phyloP scores from a whole-genome alignment of 495 filamentous ascomycete species.

The Neurospora sp. region DNA sequence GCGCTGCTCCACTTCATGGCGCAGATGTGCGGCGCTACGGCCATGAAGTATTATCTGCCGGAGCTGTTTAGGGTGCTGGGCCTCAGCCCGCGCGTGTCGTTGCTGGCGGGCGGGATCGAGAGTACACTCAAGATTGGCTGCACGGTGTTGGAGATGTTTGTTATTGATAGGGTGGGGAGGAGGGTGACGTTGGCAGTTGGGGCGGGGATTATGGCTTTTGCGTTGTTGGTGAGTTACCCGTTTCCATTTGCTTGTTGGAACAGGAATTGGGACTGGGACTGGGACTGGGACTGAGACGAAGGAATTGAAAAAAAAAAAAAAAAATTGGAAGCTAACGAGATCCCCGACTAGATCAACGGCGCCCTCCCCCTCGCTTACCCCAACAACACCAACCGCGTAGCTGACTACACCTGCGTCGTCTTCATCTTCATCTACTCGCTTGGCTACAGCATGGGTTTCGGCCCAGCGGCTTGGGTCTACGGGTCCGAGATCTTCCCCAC shows the following conservation, averaged over 20 bases:
- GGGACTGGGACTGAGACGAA: background rate
- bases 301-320: background rate
- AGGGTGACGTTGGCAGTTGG: constrained; percentile 33
- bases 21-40: constrained; percentile 43
- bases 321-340: background rate
- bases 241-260: background rate
- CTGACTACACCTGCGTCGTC: constrained; percentile 43
- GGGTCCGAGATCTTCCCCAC: constrained; percentile 50
- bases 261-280: background rate
- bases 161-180: constrained; percentile 40
- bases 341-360: constrained; percentile 37
- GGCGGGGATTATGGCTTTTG: constrained; percentile 35
- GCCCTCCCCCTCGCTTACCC: constrained; percentile 41
- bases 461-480: constrained; percentile 48
- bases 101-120: constrained; percentile 42
- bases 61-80: constrained; percentile 38
- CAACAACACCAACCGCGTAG: constrained; percentile 34
- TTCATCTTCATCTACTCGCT: constrained; percentile 50
- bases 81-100: constrained; percentile 29
- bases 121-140: constrained; percentile 42
- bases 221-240: constrained; percentile 29
- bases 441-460: constrained; percentile 47
- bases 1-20: constrained; percentile 43
- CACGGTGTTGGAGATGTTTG: constrained; percentile 37
- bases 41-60: constrained; percentile 47